These are phyloP conservation scores for Heterobasidion irregulare DNA, from an alignment of 1,284 basidiomycete species.

Conservation along the genomic window DNA sequence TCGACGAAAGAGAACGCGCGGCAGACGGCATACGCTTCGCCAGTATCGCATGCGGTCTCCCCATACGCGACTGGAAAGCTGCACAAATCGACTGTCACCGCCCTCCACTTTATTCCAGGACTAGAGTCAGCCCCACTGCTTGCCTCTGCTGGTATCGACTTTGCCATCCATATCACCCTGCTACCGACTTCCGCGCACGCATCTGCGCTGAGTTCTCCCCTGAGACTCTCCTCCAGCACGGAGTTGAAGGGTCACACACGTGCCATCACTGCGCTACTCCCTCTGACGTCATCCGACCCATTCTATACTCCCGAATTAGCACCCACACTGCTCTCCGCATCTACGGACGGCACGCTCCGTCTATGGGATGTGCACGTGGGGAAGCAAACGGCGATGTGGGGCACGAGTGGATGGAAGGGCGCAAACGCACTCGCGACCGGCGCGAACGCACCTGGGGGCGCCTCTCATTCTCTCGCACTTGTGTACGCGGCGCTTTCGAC, in stretches of 20 bases:
- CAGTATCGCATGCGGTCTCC: slow-evolving; percentile 2
- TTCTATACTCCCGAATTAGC: neutral
- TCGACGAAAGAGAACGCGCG: neutral
- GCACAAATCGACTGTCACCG: slow-evolving; percentile 49
- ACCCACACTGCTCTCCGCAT: slow-evolving; percentile 38
- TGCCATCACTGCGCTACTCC: slow-evolving; percentile 53
- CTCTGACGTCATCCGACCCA: slow-evolving; percentile 32
- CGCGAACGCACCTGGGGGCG: neutral
- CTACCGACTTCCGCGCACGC: slow-evolving; percentile 21
- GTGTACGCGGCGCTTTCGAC: slow-evolving; percentile 50
- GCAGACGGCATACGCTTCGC: neutral
- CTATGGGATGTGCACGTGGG: slow-evolving; percentile 69
- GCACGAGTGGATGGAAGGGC: slow-evolving; percentile 23
- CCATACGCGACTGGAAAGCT: slow-evolving; percentile 28
- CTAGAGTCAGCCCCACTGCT: slow-evolving; percentile 51
- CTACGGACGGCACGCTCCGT: slow-evolving; percentile 62
- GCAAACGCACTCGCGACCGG: slow-evolving; percentile 31
- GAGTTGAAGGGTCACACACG: slow-evolving; percentile 66
- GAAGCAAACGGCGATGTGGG: slow-evolving; percentile 35
- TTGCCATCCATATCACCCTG: slow-evolving; percentile 51
- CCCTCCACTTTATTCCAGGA: slow-evolving; percentile 49
- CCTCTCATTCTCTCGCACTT: slow-evolving; percentile 20
- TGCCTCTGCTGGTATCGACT: slow-evolving; percentile 49
- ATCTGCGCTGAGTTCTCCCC: slow-evolving; percentile 14
- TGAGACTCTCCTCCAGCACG: slow-evolving; percentile 27